A percentile compares a stretch with the other conserved stretches of the same genome.
These are phyloP conservation scores for Yamadazyma philogaea DNA, from an alignment of 805 yeast genomes.

Conservation along the genomic window DNA sequence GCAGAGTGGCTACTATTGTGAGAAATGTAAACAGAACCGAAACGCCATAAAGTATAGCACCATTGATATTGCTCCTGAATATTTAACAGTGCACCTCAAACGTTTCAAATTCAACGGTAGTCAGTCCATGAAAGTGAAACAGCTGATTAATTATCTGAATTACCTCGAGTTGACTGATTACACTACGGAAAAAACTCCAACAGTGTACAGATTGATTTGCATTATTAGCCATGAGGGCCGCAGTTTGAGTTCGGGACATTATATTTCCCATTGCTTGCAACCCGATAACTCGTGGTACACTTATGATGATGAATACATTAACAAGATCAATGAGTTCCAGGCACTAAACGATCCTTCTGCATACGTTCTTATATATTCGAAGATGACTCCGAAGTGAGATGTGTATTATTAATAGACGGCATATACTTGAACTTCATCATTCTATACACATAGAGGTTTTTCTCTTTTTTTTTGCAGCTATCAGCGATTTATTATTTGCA, in stretches of 20 bases:
- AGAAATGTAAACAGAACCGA: slow-evolving; percentile 73
- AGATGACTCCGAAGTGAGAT: slow-evolving; percentile 44
- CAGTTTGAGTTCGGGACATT: slow-evolving; percentile 89
- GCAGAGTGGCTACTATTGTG: slow-evolving; percentile 90
- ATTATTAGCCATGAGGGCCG: slow-evolving; percentile 95
- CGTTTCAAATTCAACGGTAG: slow-evolving; percentile 85
- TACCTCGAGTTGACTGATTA: slow-evolving; percentile 69
- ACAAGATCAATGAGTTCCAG: slow-evolving; percentile 64
- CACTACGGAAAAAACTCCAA: slow-evolving; percentile 31
- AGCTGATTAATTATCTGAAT: slow-evolving; percentile 77
- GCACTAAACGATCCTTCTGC: slow-evolving; percentile 86
- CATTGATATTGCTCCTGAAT: slow-evolving; percentile 82
- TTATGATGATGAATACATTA: slow-evolving; percentile 90
- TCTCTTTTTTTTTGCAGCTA: neutral
- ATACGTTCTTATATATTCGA: slow-evolving; percentile 81
- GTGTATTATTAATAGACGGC: slow-evolving; percentile 8
- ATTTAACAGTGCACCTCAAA: slow-evolving; percentile 81
- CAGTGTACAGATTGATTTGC: slow-evolving; percentile 65
- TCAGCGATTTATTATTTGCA: too few relatives aligned
- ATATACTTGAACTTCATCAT: too few relatives aligned
- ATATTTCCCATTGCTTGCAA: slow-evolving; percentile 84
- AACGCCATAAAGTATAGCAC: slow-evolving; percentile 73
- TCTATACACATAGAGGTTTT: too few relatives aligned
- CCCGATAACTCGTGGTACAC: slow-evolving; percentile 92
- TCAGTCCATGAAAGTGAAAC: slow-evolving; percentile 76